Evolutionary conservation across 208 protist species (phyloP), one percentile per base, ranked within the genome.

Genomic region (Crithidia brevicula): DNA sequence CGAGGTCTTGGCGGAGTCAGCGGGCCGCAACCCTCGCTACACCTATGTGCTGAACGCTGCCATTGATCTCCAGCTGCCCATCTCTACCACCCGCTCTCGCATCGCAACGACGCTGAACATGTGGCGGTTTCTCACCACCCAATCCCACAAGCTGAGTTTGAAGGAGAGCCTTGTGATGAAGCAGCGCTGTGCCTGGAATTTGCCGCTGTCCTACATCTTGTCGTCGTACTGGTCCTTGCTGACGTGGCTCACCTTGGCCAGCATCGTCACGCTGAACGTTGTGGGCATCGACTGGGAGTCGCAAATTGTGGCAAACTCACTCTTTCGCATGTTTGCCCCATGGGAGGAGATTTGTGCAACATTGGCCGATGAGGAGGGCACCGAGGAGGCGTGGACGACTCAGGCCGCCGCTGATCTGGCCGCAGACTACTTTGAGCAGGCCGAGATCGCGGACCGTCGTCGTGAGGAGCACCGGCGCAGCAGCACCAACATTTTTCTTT

Each of bases 191-290:
- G 60, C 85, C 53, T 74, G 82, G 52, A 96, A 94, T 36, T 62
- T 96, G 31, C 91, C 91, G 1, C 75, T 96, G 52, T 77, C 88
- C 13, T 96, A 94, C 64, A 83, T 96, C 22, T 53, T 94, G 45
- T 96, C 91, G 5, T 96, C 88, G 1, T 96, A 94, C 73, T 96
- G 88, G 91, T 91, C 88, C 13, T 72, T 96, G 28, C 74, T 96
- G 27, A 92, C 91, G 57, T 96, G 79, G 77, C 51, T 86, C 15
- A 47, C 73, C 5, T 59, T 96, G 6, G 56, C 83, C 20, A 72
- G 77, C 45, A 81, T 96, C 53, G 52, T 92, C 36, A 61, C 79
- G 57, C 75, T 94, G 22, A 92, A 91, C 68, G 73, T 96, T 22
- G 75, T 92, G 25, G 91, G 88, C 15, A 67, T 96, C 46, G 91